Evolutionary conservation across 495 filamentous ascomycete species (phyloP), one percentile per base, ranked within the genome.

Genomic region (Friedmanniomyces endolithicus): DNA sequence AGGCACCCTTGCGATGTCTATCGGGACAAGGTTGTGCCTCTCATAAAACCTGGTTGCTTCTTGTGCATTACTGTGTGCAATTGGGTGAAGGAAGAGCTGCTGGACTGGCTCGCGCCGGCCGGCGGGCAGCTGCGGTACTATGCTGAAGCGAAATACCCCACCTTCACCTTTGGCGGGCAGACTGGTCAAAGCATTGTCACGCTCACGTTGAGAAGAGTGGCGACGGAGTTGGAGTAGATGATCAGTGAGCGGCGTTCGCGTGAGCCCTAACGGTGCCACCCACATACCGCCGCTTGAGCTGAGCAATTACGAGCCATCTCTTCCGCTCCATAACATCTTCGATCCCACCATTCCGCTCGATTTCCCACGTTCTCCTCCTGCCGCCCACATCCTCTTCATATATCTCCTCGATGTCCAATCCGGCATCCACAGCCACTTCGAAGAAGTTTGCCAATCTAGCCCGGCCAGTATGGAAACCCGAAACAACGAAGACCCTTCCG

Each of bases 61-160:
- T 75, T 96, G 62, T 65, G 95, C 31, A 78, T 98, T 22, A 96
- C 92, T 57, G 94, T 87, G 64, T 98, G 92, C 67, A 98, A 98
- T 71, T 98, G 92, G 92, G 95, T 92, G 34, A 88, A 92, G 72
- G 76, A 80, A 52, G 92, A 98, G 74, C 68, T 98, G 63, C 71
- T 74, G 55, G 65, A 63, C 11, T 94, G 88, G 88, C 90, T 94
- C 68, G 69, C 75, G 61, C 64, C 52, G 45, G 59, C 55, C 29
- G 66, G 66, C 0, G 63, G 65, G 29, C 62, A 65, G 51, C 69
- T 88, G 60, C 65, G 67, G 53, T 76, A 75, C 61, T 78, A 80
- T 60, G 82, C 80, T 0, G 75, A 74, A 59, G 78, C 95, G 48
- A 75, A 83, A 63, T 97, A 95, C 71, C 87, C 82, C 2, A 81